phyloP scores from a whole-genome alignment of 371 early-diverging fungal genomes.

The Mortierella sp. region DNA sequence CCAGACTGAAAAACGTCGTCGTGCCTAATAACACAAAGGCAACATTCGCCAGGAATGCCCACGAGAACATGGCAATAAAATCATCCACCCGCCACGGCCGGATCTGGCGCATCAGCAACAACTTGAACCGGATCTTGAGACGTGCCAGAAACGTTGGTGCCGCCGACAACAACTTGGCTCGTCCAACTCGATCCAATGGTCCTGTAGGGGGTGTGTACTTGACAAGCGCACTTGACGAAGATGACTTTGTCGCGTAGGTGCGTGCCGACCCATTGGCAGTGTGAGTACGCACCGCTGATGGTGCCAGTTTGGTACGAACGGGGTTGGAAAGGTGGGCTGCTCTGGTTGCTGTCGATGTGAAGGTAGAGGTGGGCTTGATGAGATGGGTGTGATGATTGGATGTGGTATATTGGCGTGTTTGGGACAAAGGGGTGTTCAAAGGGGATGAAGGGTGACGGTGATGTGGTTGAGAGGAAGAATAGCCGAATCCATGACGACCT shows the following conservation, averaged over 20 bases:
- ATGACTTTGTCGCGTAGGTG: constrained; percentile 16
- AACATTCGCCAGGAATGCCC: constrained; percentile 91
- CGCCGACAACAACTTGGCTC: constrained; percentile 46
- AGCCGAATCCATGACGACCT: constrained; percentile 21
- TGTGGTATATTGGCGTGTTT: constrained; percentile 10
- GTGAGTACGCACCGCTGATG: constrained; percentile 22
- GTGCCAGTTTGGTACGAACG: constrained; percentile 34
- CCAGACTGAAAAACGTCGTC: constrained; percentile 90
- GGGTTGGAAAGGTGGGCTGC: neutral
- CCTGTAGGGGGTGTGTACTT: constrained; percentile 52
- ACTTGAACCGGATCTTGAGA: constrained; percentile 70
- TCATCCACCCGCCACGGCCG: constrained; percentile 92
- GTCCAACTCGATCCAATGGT: constrained; percentile 46
- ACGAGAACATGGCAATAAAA: constrained; percentile 89
- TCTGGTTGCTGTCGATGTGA: neutral
- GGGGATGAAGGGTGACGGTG: neutral
- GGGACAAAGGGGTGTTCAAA: constrained; percentile 4
- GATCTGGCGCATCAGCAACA: constrained; percentile 75
- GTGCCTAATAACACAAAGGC: constrained; percentile 91
- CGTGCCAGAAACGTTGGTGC: constrained; percentile 58
- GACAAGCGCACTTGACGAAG: constrained; percentile 42
- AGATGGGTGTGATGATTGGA: neutral
- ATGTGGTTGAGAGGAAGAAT: neutral
- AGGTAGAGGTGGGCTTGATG: neutral
- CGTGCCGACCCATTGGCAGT: constrained; percentile 16